Evolutionary conservation across 2,329 filamentous ascomycete genomes (phyloP).

Genomic region (Ophiocordyceps camponoti-floridani): DNA sequence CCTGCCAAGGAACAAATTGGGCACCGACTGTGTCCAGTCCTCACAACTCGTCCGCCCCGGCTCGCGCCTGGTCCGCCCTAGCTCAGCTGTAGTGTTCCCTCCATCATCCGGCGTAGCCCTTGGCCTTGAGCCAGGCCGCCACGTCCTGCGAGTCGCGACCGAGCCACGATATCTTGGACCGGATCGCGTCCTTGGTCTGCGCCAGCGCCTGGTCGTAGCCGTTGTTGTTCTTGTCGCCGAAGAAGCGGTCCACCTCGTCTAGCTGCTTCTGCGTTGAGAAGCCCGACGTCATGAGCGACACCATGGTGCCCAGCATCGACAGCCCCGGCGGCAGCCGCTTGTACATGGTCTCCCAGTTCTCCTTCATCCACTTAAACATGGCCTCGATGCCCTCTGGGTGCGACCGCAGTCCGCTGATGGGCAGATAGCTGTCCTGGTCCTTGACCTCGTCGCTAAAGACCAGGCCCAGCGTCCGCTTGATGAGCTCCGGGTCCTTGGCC

Average conservation of each 20-base stretch:
- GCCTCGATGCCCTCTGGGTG: conserved; percentile 64
- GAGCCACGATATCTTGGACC: conserved; percentile 43
- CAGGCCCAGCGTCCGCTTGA: conserved; percentile 62
- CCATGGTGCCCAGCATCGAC: conserved; percentile 70
- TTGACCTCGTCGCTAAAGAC: conserved; percentile 69
- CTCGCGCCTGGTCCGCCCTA: background rate
- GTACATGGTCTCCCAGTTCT: conserved; percentile 74
- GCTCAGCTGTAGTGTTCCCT: background rate
- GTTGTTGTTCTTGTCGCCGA: conserved; percentile 61
- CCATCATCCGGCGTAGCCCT: conserved; percentile 4
- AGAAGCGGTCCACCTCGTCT: conserved; percentile 63
- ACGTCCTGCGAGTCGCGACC: conserved; percentile 9
- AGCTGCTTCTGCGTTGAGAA: conserved; percentile 67
- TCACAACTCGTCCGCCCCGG: too few relatives aligned
- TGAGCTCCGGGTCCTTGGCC: conserved; percentile 58
- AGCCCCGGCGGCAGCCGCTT: conserved; percentile 73
- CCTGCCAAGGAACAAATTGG: too few relatives aligned
- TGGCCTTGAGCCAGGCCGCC: conserved; percentile 8
- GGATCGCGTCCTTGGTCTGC: conserved; percentile 74
- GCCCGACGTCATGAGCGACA: conserved; percentile 63
- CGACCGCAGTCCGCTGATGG: conserved; percentile 58
- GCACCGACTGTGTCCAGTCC: too few relatives aligned
- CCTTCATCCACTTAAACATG: conserved; percentile 67
- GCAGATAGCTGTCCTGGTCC: conserved; percentile 87
- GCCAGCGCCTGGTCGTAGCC: conserved; percentile 75